Evolutionary conservation across 2,329 filamentous ascomycete species (phyloP), one percentile per base, ranked within the genome.

Genomic region (Ceratocystis variospora): DNA sequence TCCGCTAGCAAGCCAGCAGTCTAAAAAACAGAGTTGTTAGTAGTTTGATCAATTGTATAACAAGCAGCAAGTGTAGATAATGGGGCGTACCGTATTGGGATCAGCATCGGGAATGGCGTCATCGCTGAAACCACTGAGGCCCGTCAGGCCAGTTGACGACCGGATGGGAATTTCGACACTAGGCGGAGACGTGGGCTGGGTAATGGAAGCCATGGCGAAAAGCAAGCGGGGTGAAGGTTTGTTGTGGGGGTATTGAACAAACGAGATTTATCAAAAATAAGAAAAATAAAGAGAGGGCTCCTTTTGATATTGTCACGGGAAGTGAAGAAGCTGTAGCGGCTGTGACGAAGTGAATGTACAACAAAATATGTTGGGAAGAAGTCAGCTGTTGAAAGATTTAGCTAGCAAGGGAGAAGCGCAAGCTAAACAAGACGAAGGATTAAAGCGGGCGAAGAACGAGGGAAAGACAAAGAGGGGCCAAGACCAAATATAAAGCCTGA

Each of bases 1-100:
- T 97, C 90, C 66, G 87, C 81, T 70, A 99, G 87, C 62, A 97
- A 82, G 50, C 83, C 86, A n/a, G 87, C 85, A 25, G 88, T 89
- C 87, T 90, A 70, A 22, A 64, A 31, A 33, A 28, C 6, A 57
- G 57, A 3, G 37, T 17, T 44, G 25, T 64, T 64, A 53, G 17
- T 8, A 45, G 15, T 46, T 50, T 57, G 22, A n/a, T 37, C 19
- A 33, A 45, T 22, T 55, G 15, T 41, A 48, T 22, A 22, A 45
- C 37, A 28, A 17, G 25, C 12, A 10, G 61, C 17, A n/a, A 57
- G 12, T 41, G 63, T 12, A 55, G 10, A 41, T 19, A 5, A 8
- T 44, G 8, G 1, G 50, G 62, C n/a, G 71, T 76, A 85, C 83
- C 70, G 77, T 83, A 70, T 77, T 80, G 64, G 83, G 82, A 69